phyloP scores from a whole-genome alignment of 2,329 filamentous ascomycete species.

The Colletotrichum eleusines region DNA sequence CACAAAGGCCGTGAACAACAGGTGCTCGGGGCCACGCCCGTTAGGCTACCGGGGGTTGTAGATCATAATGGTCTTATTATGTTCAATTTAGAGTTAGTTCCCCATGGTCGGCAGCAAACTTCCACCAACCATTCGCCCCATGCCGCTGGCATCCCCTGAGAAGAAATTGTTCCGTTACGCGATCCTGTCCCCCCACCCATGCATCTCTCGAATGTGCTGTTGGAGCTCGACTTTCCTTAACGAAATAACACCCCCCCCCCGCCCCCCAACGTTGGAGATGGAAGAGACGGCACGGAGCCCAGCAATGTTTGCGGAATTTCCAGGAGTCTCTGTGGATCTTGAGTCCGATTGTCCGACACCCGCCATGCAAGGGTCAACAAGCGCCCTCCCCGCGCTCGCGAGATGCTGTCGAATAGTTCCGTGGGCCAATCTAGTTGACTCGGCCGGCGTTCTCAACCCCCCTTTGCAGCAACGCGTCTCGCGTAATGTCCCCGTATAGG shows the following conservation, averaged over 20 bases:
- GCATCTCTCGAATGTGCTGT: background rate
- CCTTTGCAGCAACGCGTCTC: background rate
- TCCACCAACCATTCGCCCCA: conserved; percentile 34
- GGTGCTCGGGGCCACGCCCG: conserved; percentile 1
- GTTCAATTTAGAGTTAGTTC: conserved; percentile 33
- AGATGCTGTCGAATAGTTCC: conserved; percentile 7
- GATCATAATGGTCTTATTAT: conserved; percentile 23
- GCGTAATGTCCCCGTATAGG: no score
- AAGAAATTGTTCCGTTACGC: conserved; percentile 7
- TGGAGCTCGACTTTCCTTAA: background rate
- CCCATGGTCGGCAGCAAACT: conserved; percentile 29
- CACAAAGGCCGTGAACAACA: conserved; percentile 12
- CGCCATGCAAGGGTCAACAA: conserved; percentile 7
- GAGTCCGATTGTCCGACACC: no score
- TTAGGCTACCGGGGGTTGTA: background rate
- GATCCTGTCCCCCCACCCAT: background rate
- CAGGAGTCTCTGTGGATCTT: conserved; percentile 31
- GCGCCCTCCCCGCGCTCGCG: conserved; percentile 13
- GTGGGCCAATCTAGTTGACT: conserved; percentile 29
- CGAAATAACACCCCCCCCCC: background rate
- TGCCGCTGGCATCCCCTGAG: conserved; percentile 18
- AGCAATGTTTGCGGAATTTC: conserved; percentile 32
- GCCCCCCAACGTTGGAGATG: no score
- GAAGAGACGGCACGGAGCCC: conserved; percentile 37
- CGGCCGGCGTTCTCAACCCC: conserved; percentile 33